Base-by-base conservation (phyloP, 2,329 filamentous ascomycete species). In the Sporothrix pseudoabietina region DNA sequence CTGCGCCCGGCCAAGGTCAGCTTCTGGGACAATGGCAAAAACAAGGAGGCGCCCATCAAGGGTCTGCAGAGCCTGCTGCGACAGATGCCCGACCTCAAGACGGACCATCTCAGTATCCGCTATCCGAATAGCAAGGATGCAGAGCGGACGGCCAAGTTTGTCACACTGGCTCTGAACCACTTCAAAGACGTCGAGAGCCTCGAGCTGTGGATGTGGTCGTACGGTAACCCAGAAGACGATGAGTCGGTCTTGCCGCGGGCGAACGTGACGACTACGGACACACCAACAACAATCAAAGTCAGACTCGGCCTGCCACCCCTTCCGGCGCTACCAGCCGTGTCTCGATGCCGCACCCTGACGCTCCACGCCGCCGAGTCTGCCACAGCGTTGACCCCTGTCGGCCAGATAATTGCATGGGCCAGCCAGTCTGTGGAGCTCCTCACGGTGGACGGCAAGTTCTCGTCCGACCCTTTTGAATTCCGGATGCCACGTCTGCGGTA, bases 141-240 rank as follows among this genome's bases (percentile, higher is more conserved):
- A 7, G 22, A 22, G 10, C 52, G 39, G 12, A 47, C 35, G 12
- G 35, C 35, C 2, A 16, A 19, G 22, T 73, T 73, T 71, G 68
- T 72, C n/a, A 65, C 47, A 7, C 44, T 16, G 19, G 41, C 69
- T 10, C 8, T 72, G 61, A 7, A 22, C 32, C 69, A 63, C 44
- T 69, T 74, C 16, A 39, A 35, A n/a, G n/a, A 35, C 16, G 19
- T n/a, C 0, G 54, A 69, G 10, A 44, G 61, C 16, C 32, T 74
- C 1, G 72, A 73, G n/a, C 54, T 73, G 69, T 16, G 19, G 7
- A 41, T 41, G 54, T 73, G 72, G 69, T 47, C 68, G 47, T 39
- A 41, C 54, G 1, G 14, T 4, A 5, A 10, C 6, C 12, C 55
- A 30, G 19, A 26, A 14, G 10, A 9, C 14, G 7, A 6, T 14